Percentiles rank a stretch among this genome's conserved stretches.
These are phyloP conservation scores for Curvularia sp. DNA, from an alignment of 2,329 filamentous ascomycete genomes.

Conservation along the genomic window DNA sequence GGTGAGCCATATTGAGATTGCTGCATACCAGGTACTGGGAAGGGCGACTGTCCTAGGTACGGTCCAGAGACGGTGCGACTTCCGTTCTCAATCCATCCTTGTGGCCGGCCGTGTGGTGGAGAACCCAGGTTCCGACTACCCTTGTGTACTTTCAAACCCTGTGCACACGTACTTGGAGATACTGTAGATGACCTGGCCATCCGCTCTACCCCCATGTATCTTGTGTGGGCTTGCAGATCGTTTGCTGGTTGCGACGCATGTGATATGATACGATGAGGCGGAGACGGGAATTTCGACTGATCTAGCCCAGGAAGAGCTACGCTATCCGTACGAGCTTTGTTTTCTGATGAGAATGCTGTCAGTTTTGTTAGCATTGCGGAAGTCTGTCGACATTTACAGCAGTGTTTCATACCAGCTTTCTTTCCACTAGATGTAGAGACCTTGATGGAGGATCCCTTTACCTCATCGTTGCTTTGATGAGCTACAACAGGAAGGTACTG, in stretches of 20 bases:
- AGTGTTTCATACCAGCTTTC: constrained; percentile 19
- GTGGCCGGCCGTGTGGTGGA: constrained; percentile 15
- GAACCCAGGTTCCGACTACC: constrained; percentile 22
- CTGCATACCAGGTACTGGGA: constrained; percentile 19
- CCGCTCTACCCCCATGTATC: constrained; percentile 6
- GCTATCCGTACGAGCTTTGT: constrained; percentile 1
- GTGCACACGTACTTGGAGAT: constrained; percentile 14
- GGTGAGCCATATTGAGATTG: constrained; percentile 23
- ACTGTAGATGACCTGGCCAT: constrained; percentile 5
- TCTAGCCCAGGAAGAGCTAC: neutral
- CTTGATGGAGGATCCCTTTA: neutral
- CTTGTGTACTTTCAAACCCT: constrained; percentile 19
- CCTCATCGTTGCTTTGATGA: neutral
- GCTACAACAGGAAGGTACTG: neutral
- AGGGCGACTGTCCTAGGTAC: constrained; percentile 24
- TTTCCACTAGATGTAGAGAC: neutral
- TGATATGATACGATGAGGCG: constrained; percentile 1
- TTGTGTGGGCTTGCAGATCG: constrained; percentile 7
- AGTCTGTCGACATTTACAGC: constrained; percentile 3
- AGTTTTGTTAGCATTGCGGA: constrained; percentile 17
- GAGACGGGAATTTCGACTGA: neutral
- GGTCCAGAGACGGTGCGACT: constrained; percentile 21
- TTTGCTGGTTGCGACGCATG: constrained; percentile 6
- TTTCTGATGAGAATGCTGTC: constrained; percentile 14
- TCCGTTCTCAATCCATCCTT: constrained; percentile 32